Base-by-base conservation (phyloP, 495 filamentous ascomycete genomes). In the Alectoria sarmentosa region DNA sequence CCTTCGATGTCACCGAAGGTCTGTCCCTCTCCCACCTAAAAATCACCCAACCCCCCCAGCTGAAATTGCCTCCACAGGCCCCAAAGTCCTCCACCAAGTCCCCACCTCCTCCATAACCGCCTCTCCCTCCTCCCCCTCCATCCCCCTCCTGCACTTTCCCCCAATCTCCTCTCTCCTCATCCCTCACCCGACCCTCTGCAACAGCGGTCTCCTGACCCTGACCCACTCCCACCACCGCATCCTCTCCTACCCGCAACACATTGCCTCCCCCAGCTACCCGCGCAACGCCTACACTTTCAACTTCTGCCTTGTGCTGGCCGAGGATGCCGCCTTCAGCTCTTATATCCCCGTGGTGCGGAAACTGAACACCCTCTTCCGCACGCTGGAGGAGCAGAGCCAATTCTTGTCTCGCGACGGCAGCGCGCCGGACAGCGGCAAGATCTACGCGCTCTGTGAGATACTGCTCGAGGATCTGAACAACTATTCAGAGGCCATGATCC, bases 241-340 rank as follows among this genome's bases (percentile, higher is more conserved):
- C 61, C 83, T 98, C 30, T 90, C 91, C 14, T 91, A 92, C 70
- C 94, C 94, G 1, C 88, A 98, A 42, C 92, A 90, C 73, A 90
- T 97, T 75, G 84, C 83, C 11, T 84, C 88, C 54, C 78, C 80
- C 34, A 81, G 82, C 54, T 93, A 98, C 73, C 82, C 88, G 62
- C 88, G 94, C 60, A 98, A 98, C 76, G 89, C 96, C 73, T 97
- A 95, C 77, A 95, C 96, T 72, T 98, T 98, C 84, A 98, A 97
- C 73, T 96, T 98, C 69, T 90, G 90, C 58, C 73, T 98, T 28
- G 90, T 98, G 21, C 78, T 98, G 48, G 83, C 86, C 56, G 88
- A 88, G 64, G 84, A 88, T 70, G 80, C 77, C 9, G 86, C 89
- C 65, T 83, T 83, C 66, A 80, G 79, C 67, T 81, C 77, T 44